Evolutionary conservation across 352 stramenopile genomes (phyloP).

Genomic region (Phytophthora syringae): DNA sequence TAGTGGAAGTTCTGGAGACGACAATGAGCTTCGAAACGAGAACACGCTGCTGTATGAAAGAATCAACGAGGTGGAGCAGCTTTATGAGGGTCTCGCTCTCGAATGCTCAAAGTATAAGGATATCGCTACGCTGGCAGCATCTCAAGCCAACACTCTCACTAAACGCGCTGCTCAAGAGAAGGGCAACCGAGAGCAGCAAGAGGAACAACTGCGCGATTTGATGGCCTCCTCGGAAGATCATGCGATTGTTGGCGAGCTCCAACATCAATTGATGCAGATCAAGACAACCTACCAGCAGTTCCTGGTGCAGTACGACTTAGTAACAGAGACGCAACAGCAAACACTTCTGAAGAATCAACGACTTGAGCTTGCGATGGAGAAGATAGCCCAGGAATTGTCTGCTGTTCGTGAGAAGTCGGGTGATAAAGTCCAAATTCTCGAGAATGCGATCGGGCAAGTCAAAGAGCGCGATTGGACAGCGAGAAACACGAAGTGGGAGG

Average conservation of each 20-base stretch:
- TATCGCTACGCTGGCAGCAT: constrained; percentile 64
- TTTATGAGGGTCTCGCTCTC: constrained; percentile 70
- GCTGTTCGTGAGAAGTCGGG: constrained; percentile 45
- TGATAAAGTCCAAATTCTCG: constrained; percentile 46
- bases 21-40: constrained; percentile 52
- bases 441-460: constrained; percentile 53
- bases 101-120: constrained; percentile 74
- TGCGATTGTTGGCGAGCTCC: constrained; percentile 88
- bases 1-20: neutral
- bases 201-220: constrained; percentile 73
- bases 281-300: constrained; percentile 87
- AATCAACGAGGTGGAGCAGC: constrained; percentile 75
- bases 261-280: constrained; percentile 91
- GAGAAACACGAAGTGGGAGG: constrained; percentile 72
- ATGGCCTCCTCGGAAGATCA: constrained; percentile 90
- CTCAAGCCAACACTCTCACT: constrained; percentile 65
- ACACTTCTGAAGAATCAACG: constrained; percentile 60
- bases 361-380: constrained; percentile 64
- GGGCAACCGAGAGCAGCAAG: constrained; percentile 58
- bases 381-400: constrained; percentile 41
- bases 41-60: constrained; percentile 70
- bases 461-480: constrained; percentile 65
- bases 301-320: constrained; percentile 66
- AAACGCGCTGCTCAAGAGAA: constrained; percentile 47
- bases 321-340: constrained; percentile 59